phyloP scores from a whole-genome alignment of 2,329 filamentous ascomycete species.

The Taxawa tesnikishii region DNA sequence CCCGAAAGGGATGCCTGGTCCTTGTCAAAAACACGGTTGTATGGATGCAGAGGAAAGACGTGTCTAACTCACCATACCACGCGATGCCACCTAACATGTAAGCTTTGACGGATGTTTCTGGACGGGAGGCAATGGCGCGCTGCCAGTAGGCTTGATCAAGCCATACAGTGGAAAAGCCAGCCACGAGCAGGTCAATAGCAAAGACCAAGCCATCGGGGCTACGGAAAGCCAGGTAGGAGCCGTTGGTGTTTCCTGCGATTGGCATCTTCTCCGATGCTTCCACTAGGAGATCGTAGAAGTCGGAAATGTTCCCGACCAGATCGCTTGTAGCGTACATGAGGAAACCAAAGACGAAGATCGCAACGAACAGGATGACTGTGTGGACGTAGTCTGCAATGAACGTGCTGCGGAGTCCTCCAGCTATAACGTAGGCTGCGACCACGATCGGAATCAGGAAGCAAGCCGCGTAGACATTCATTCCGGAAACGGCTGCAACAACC shows the following conservation, averaged over 20 bases:
- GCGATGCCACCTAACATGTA: constrained; percentile 25
- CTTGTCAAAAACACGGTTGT: too few relatives aligned
- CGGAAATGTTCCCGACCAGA: constrained; percentile 20
- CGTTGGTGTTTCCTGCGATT: constrained; percentile 20
- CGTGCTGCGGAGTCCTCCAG: constrained; percentile 23
- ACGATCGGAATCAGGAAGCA: constrained; percentile 31
- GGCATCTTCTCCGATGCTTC: constrained; percentile 17
- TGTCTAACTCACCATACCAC: constrained; percentile 21
- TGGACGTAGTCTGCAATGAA: constrained; percentile 22
- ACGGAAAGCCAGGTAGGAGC: constrained; percentile 24
- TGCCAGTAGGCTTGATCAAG: constrained; percentile 32
- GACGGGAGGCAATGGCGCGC: constrained; percentile 22
- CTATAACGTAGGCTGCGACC: constrained; percentile 18
- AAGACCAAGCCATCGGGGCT: constrained; percentile 32
- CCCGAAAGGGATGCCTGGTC: constrained; percentile 27
- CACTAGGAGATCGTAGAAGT: constrained; percentile 21
- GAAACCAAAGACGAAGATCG: constrained; percentile 27
- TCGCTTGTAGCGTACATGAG: constrained; percentile 20
- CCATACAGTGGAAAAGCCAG: constrained; percentile 19
- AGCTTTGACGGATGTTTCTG: constrained; percentile 17
- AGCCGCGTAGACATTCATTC: constrained; percentile 33
- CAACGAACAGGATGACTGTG: constrained; percentile 24
- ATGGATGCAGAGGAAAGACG: too few relatives aligned
- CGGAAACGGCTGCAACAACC: constrained; percentile 29
- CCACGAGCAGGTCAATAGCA: constrained; percentile 19